Conservation (phyloP, 768 basidiomycete species). For the Phylloporus sp. region DNA sequence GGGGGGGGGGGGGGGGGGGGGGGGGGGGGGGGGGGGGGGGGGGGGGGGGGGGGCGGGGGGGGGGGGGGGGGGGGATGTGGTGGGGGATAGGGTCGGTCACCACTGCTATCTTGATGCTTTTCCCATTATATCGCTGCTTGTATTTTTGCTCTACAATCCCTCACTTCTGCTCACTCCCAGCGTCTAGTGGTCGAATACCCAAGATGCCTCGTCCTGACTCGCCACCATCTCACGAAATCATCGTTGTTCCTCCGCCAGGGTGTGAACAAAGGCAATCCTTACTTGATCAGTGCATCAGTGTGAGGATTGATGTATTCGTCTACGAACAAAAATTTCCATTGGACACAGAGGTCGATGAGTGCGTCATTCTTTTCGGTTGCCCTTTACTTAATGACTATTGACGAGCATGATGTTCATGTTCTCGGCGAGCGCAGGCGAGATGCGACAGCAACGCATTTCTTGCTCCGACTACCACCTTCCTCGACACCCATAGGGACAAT, state of each 20-base stretch:
- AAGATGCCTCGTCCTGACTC: slow-evolving; percentile 12
- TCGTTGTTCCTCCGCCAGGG: slow-evolving; percentile 40
- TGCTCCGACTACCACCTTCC: slow-evolving; percentile 65
- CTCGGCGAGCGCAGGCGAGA: slow-evolving; percentile 50
- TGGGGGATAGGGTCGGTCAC: no score
- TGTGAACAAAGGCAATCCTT: slow-evolving; percentile 41
- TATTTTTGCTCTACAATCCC: no score
- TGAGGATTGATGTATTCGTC: slow-evolving; percentile 49
- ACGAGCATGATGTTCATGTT: slow-evolving; percentile 7
- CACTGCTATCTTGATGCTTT: no score
- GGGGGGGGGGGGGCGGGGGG: not conserved
- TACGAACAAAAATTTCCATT: slow-evolving; percentile 58
- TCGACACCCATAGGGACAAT: slow-evolving; percentile 66
- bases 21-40: no score
- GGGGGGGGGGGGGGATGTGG: no score
- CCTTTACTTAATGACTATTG: slow-evolving; percentile 6
- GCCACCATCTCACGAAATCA: slow-evolving; percentile 53
- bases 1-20: no score
- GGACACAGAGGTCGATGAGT: slow-evolving; percentile 76
- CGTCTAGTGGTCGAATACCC: not conserved
- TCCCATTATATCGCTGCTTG: no score
- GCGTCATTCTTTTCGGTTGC: slow-evolving; percentile 23
- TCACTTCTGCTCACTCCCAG: no score
- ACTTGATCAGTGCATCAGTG: slow-evolving; percentile 56
- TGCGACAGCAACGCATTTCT: slow-evolving; percentile 61